Evolutionary conservation across 2,329 filamentous ascomycete species (phyloP).

Genomic region (Samsoniella hepiali): DNA sequence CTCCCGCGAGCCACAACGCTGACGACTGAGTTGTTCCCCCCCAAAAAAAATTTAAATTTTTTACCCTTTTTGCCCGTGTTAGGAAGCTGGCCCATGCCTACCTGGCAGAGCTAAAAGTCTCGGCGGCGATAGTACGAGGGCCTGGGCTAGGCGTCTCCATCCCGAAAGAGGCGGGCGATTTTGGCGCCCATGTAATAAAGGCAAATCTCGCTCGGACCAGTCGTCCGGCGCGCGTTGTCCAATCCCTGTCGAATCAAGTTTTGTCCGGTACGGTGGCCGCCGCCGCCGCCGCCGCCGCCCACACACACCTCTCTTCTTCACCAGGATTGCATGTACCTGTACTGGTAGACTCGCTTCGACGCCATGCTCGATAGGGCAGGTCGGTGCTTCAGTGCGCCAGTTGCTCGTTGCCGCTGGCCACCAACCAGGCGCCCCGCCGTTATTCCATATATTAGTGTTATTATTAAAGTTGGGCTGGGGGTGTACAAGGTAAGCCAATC

Average conservation of each 20-base stretch:
- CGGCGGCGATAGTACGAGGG: background rate
- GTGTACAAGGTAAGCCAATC: background rate
- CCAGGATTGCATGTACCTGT: no score
- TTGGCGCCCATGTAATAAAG: no score
- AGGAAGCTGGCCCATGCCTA: background rate
- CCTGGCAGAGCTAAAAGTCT: background rate
- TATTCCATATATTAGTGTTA: background rate
- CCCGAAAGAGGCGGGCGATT: no score
- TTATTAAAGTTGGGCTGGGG: background rate
- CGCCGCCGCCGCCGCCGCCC: no score
- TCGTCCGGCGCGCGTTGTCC: no score
- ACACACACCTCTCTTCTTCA: no score
- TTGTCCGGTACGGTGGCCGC: no score
- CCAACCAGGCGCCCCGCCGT: background rate
- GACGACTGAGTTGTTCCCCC: background rate
- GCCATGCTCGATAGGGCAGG: constrained; percentile 10
- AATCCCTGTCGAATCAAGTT: no score
- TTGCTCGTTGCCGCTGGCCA: background rate
- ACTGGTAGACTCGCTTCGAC: background rate
- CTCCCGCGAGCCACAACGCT: background rate
- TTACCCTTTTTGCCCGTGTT: background rate
- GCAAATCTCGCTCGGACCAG: background rate
- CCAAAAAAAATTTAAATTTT: background rate
- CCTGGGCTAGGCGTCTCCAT: no score
- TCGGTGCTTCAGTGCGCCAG: background rate